A percentile compares a stretch with the other conserved stretches of the same genome.
These are phyloP conservation scores for Poa annua DNA, from an alignment of 176 grass and related monocot genomes.

Conservation along the genomic window DNA sequence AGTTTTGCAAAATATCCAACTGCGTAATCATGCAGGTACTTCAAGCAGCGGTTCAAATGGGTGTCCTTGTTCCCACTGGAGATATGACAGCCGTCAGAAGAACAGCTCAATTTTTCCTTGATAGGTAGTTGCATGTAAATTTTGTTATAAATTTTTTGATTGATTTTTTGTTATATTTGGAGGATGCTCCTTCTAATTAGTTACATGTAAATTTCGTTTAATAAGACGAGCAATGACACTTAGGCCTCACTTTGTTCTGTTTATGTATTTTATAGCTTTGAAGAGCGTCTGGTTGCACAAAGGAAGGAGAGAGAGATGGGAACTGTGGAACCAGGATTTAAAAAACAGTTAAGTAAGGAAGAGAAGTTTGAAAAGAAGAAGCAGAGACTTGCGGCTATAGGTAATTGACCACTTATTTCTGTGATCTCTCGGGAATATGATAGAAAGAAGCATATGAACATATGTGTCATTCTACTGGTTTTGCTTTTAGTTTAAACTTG, in stretches of 20 bases:
- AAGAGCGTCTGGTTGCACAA: slow-evolving; percentile 82
- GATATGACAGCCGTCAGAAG: slow-evolving; percentile 99
- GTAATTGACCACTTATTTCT: slow-evolving; percentile 47
- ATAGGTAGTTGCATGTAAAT: slow-evolving; percentile 53
- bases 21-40: slow-evolving; percentile 69
- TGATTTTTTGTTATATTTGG: not conserved
- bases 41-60: slow-evolving; percentile 96
- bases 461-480: slow-evolving; percentile 29
- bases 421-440: slow-evolving; percentile 18
- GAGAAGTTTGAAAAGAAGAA: slow-evolving; percentile 96
- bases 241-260: slow-evolving; percentile 26
- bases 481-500: slow-evolving; percentile 41
- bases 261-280: slow-evolving; percentile 69
- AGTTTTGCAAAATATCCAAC: slow-evolving; percentile 24
- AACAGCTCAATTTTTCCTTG: slow-evolving; percentile 95
- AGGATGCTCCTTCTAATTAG: slow-evolving; percentile 27
- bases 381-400: slow-evolving; percentile 94
- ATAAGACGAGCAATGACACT: slow-evolving; percentile 6
- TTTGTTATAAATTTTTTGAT: not conserved
- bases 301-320: slow-evolving; percentile 89
- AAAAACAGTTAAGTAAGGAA: slow-evolving; percentile 78
- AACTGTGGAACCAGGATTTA: slow-evolving; percentile 75
- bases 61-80: slow-evolving; percentile 97
- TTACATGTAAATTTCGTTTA: slow-evolving; percentile 28
- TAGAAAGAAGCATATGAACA: slow-evolving; percentile 30